Percentiles rank a stretch among this genome's conserved stretches.
These are phyloP conservation scores for Stylonectria norvegica DNA, from an alignment of 2,329 filamentous ascomycete species.

Conservation along the genomic window DNA sequence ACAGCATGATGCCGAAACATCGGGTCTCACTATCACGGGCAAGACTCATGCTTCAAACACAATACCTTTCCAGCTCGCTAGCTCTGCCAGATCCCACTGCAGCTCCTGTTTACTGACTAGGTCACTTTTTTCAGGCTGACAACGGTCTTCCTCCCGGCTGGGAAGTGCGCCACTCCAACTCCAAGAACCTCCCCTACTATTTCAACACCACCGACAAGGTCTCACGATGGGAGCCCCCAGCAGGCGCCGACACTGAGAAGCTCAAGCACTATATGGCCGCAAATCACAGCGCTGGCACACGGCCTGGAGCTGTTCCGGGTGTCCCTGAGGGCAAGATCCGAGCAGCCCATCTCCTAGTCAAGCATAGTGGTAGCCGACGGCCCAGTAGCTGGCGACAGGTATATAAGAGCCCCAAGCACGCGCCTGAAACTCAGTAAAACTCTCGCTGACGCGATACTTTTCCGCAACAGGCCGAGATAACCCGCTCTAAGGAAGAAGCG, in stretches of 20 bases:
- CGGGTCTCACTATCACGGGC: no score
- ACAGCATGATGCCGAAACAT: no score
- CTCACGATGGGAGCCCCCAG: conserved; percentile 92
- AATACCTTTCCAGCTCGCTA: no score
- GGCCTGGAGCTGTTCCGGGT: conserved; percentile 35
- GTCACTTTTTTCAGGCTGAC: conserved; percentile 52
- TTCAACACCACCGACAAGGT: conserved; percentile 85
- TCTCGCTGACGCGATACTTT: conserved; percentile 5
- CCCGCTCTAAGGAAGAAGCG: conserved; percentile 83
- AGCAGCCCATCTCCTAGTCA: conserved; percentile 87
- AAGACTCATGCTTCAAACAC: no score
- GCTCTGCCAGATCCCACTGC: no score
- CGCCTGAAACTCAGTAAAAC: conserved; percentile 3
- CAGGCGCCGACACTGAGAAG: conserved; percentile 83
- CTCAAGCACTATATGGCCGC: conserved; percentile 92
- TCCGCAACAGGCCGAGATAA: conserved; percentile 64
- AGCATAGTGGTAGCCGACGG: conserved; percentile 83
- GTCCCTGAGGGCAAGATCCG: conserved; percentile 79
- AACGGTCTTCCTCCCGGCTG: conserved; percentile 81
- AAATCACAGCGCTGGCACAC: conserved; percentile 65
- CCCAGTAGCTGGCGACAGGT: conserved; percentile 90
- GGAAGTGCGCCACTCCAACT: conserved; percentile 98
- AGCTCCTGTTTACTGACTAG: not conserved
- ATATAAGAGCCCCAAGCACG: conserved; percentile 12
- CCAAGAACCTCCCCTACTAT: conserved; percentile 98